Conservation (phyloP, 2,329 filamentous ascomycete genomes). For the Ophiobolus disseminans region DNA sequence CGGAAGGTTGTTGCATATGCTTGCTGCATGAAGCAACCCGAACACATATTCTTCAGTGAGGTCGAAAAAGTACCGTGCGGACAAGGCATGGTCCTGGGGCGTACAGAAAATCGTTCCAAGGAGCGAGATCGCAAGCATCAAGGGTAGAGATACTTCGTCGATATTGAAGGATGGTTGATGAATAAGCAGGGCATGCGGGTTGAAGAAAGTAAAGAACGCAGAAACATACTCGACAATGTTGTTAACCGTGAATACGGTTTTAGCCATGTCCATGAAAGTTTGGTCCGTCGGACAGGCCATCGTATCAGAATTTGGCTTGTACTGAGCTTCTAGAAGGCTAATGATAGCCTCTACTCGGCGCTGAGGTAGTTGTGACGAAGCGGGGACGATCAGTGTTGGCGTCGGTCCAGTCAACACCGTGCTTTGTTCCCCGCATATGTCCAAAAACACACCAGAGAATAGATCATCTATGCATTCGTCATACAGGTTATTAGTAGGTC, state of each 20-base stretch:
- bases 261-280: slow-evolving; percentile 6
- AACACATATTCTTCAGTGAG: slow-evolving; percentile 22
- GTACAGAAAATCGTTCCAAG: slow-evolving; percentile 40
- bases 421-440: too few relatives aligned
- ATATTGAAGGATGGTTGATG: slow-evolving; percentile 53
- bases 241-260: slow-evolving; percentile 12
- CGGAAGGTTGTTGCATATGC: not conserved
- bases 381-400: too few relatives aligned
- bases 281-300: not conserved
- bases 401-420: too few relatives aligned
- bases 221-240: slow-evolving; percentile 37
- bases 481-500: not conserved
- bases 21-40: not conserved
- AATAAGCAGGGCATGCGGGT: slow-evolving; percentile 54
- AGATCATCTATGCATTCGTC: slow-evolving; percentile 3
- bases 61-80: slow-evolving; percentile 15
- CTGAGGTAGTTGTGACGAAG: too few relatives aligned
- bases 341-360: not conserved
- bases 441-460: slow-evolving; percentile 10
- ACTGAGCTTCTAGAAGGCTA: not conserved
- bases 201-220: slow-evolving; percentile 56
- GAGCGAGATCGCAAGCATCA: slow-evolving; percentile 52
- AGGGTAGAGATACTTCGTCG: slow-evolving; percentile 44
- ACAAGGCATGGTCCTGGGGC: slow-evolving; percentile 16
- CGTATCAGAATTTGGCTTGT: not conserved